Evolutionary conservation across 257 asterid genomes (phyloP), one percentile per base, ranked within the genome.

Genomic region (Penstemon eatonii): DNA sequence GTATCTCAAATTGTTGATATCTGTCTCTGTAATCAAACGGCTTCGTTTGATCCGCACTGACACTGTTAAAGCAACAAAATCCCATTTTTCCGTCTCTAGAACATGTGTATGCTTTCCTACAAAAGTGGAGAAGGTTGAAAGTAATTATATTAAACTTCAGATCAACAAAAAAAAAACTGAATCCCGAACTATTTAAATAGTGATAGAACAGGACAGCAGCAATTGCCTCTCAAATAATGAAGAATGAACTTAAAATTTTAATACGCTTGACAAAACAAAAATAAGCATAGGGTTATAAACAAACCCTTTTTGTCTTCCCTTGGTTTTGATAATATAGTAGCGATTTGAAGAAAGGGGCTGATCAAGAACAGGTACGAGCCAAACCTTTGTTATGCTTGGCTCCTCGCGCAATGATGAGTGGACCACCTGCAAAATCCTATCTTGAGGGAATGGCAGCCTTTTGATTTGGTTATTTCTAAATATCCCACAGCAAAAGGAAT

Each of bases 281-380:
- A 58, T 15, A 5, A 40, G 40, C 46, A 59, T 37, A 9, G 64
- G 65, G 37, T 38, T 19, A 69, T 2, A 0, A 25, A 55, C 79
- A 3, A 81, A 91, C 95, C 97, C 96, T 84, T 84, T 89, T 11
- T 66, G 71, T 65, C 80, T 76, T 44, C 96, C 96, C 72, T 79
- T 81, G 60, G 92, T 93, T 69, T 87, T 83, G 74, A 89, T 84
- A 12, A 80, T 81, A 18, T 85, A 89, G 83, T 91, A 89, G 5
- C 91, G 86, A 55, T 81, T 78, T 60, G 93, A 85, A 5, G 88
- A 86, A 54, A 86, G 78, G 5, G 96, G 89, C 53, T 65, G 86
- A 70, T 83, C 89, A 41, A 81, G 83, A 78, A 91, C 96, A 3
- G 97, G 97, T 0, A 91, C 12, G 71, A 91, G 82, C 96, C 97